Evolutionary conservation across 345 rosid genomes (phyloP).

Genomic region (Alliaria petiolata): DNA sequence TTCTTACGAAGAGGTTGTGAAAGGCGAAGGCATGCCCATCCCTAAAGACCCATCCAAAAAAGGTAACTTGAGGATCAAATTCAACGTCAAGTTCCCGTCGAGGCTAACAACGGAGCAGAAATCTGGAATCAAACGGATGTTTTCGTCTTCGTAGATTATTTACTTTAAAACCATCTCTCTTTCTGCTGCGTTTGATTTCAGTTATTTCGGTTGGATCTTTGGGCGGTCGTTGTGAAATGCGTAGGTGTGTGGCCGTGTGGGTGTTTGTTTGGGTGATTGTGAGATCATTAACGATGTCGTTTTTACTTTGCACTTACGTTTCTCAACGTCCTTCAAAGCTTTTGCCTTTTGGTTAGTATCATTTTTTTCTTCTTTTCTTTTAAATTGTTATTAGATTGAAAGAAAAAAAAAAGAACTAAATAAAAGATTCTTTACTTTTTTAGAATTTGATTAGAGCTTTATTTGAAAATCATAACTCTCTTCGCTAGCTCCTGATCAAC

Average conservation of each 20-base stretch:
- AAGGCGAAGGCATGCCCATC: slow-evolving; percentile 80
- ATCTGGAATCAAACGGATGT: slow-evolving; percentile 66
- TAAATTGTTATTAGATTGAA: not conserved
- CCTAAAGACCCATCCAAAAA: slow-evolving; percentile 64
- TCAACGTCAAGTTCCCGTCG: slow-evolving; percentile 61
- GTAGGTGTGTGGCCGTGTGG: slow-evolving; percentile 12
- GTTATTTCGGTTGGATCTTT: slow-evolving; percentile 19
- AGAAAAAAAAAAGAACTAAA: not conserved
- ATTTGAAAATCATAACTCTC: not conserved
- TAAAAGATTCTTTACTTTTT: not conserved
- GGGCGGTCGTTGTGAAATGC: slow-evolving; percentile 16
- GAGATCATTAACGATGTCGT: slow-evolving; percentile 1
- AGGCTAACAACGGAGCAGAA: slow-evolving; percentile 73
- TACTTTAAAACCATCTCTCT: not conserved
- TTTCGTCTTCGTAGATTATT: slow-evolving; percentile 28
- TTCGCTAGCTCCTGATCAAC: not conserved
- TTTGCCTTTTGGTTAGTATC: not conserved
- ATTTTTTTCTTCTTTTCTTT: not conserved
- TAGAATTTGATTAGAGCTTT: not conserved
- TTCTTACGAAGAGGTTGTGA: slow-evolving; percentile 73
- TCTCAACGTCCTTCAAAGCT: not conserved
- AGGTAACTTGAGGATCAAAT: slow-evolving; percentile 80
- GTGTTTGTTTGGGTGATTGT: slow-evolving; percentile 5
- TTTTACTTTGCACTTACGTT: not conserved
- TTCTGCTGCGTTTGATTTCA: slow-evolving; percentile 10